Conservation (phyloP, 192 early-diverging fungal species). For the Dispira simplex region DNA sequence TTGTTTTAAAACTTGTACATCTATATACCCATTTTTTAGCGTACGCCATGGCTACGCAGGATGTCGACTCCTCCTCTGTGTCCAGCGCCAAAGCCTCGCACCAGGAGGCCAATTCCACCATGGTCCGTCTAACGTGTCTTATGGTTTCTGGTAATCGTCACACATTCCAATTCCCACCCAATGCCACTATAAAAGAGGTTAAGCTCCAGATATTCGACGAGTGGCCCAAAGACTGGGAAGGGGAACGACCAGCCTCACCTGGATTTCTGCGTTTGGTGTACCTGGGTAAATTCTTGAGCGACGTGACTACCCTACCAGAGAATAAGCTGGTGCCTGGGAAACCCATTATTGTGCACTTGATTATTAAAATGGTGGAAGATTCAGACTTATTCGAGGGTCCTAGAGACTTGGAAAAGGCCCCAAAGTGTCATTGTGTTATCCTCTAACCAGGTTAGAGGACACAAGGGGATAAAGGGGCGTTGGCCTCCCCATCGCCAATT, state of each 20-base stretch:
- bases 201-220: conserved; percentile 3
- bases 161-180: conserved; percentile 1
- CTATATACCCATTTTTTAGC: too few relatives aligned
- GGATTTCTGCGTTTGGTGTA: conserved; percentile 1
- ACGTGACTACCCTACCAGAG: neutral
- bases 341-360: conserved; percentile 6
- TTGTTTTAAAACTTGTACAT: too few relatives aligned
- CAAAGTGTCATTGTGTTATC: conserved; percentile 4
- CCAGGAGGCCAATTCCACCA: too few relatives aligned
- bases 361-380: neutral
- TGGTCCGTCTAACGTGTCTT: neutral
- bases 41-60: too few relatives aligned
- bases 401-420: neutral
- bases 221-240: conserved; percentile 12
- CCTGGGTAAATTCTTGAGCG: neutral
- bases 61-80: too few relatives aligned
- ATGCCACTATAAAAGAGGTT: neutral
- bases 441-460: neutral
- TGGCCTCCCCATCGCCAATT: too few relatives aligned
- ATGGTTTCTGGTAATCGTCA: conserved; percentile 7
- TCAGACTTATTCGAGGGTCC: neutral
- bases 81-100: too few relatives aligned
- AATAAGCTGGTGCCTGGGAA: neutral
- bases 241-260: neutral
- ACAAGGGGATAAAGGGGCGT: too few relatives aligned